Base-by-base conservation (phyloP, 2,329 filamentous ascomycete species). In the Fusarium fracticaudum region DNA sequence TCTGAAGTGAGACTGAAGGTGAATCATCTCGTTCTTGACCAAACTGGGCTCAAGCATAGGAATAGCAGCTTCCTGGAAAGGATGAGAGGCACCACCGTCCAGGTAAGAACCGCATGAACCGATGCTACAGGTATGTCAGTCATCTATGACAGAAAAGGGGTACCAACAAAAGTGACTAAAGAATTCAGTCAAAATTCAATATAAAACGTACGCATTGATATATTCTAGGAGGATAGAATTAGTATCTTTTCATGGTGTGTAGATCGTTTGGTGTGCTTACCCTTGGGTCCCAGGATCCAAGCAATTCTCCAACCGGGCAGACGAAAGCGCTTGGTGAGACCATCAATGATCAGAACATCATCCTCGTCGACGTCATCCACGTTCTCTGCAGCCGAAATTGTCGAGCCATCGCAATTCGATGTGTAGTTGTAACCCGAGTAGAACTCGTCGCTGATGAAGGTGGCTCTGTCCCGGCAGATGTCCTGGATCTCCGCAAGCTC, bases 381-480 rank as follows among this genome's bases (percentile, higher is more conserved):
- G 82, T 98, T 98, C 26, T 31, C 45, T 17, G 26, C 45, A 14
- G 47, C 47, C n/a, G 92, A 95, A 81, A 98, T 94, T 48, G 96
- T 97, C 37, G 89, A 91, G 44, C 96, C 96, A 80, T 98, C 95
- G 82, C 96, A 98, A 85, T 95, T 88, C 77, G 45, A 47, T 47
- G 94, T 97, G 86, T 98, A 98, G 85, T 98, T 98, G 87, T 98
- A 98, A 29, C 95, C 94, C 17, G 92, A 91, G 85, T 98, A 98
- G 87, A 98, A 98, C 84, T 98, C 96, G 80, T 98, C 96, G 85
- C 95, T 94, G 82, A 98, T 95, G 64, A 98, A 87, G 2, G 96
- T 98, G 7, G 95, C 95, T 62, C 95, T 91, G 76, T 95, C 94
- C 80, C 95, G 91, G 86, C 95, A 97, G 78, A 98, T 92, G 80